These are phyloP conservation scores for Arabidopsis arenosa DNA, from an alignment of 345 rosid species.

Conservation along the genomic window DNA sequence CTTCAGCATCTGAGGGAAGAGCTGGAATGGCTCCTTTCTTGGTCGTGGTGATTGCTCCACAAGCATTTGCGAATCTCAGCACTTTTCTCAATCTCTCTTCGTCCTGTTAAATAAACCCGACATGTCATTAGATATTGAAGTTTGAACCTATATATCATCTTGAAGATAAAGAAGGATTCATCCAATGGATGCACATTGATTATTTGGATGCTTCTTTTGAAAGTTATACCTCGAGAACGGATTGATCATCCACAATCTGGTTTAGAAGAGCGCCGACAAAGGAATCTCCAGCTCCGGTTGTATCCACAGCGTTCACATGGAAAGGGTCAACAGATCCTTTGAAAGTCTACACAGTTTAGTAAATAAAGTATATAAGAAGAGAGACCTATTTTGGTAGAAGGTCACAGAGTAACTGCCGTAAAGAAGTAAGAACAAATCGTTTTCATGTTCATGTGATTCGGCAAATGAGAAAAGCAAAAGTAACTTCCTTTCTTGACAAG, in stretches of 20 bases:
- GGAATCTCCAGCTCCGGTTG: constrained; percentile 99
- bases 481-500: constrained; percentile 17
- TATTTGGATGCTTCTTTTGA: not conserved
- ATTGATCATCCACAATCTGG: constrained; percentile 78
- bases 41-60: constrained; percentile 99
- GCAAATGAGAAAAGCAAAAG: constrained; percentile 29
- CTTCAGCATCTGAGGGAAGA: constrained; percentile 73
- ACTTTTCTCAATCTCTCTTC: constrained; percentile 79
- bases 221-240: constrained; percentile 70
- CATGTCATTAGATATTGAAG: not conserved
- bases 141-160: not conserved
- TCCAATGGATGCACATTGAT: not conserved
- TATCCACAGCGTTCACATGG: constrained; percentile 85
- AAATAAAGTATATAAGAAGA: constrained; percentile 26
- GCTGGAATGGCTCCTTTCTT: constrained; percentile 99
- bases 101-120: constrained; percentile 48
- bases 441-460: constrained; percentile 40
- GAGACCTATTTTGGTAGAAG: not conserved
- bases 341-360: constrained; percentile 58
- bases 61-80: constrained; percentile 80
- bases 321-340: constrained; percentile 79
- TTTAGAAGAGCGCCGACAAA: constrained; percentile 86
- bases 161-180: constrained; percentile 1
- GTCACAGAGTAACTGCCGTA: constrained; percentile 19
- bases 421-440: constrained; percentile 9